Base-by-base conservation (phyloP, 2,329 filamentous ascomycete species). In the Pseudogymnoascus sp. region DNA sequence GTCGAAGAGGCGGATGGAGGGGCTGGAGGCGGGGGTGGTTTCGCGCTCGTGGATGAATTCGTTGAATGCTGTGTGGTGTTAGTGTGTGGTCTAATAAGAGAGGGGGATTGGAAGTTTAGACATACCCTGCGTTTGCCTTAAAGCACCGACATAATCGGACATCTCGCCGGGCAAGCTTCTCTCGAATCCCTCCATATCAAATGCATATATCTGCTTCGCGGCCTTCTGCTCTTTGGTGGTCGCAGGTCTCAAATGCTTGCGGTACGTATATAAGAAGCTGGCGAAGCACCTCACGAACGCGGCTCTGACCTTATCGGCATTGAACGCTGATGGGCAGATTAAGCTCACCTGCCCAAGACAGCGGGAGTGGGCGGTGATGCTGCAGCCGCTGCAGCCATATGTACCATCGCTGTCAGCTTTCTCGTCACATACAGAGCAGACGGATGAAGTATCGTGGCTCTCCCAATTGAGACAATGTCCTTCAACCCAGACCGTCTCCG, bases 21-120 rank as follows among this genome's bases (percentile, higher is more conserved):
- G 82, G 66, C 89, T 82, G 6, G 84, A 80, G 0, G 84, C 75
- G 1, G 84, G 78, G 6, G 81, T 84, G 21, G 79, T 85, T 75
- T 94, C 90, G 53, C 90, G 84, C 69, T 92, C 88, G 70, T 93
- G 88, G 66, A 94, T 89, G 73, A 94, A 94, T 73, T 93, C 89
- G 68, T 91, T 91, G 73, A 92, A 91, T 59, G 79, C 84, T 85
- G 44, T 44, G 31, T 70, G 74, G 77, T 12, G 74, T 78, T 65
- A 80, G 77, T 78, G 18, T 75, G 69, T 56, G 75, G 77, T 5
- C 74, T 73, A 11, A 64, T 33, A 21, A 8, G 5, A 5, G 56
- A 50, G 8, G 18, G 37, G 25, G 11, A 7, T 18, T 40, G 25
- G 14, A 14, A n/a, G 25, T n/a, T 18, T 25, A 23, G 21, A 70